Evolutionary conservation across 148 eudicot species (phyloP).

Genomic region (Rhododendron vialii): DNA sequence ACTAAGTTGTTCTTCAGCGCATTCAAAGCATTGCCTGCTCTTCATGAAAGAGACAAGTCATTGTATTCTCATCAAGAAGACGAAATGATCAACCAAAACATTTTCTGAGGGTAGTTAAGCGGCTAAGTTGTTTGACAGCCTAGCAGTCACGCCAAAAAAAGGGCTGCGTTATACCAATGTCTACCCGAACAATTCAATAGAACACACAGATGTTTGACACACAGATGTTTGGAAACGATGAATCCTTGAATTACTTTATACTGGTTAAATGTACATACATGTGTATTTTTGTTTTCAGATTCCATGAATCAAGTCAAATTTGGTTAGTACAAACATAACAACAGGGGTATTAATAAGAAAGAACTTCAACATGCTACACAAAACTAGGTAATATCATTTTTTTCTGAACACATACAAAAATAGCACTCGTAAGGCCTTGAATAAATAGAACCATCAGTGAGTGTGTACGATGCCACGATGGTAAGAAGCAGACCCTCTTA

Average conservation of each 20-base stretch:
- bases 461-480: neutral
- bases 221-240: neutral
- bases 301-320: neutral
- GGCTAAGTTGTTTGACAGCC: neutral
- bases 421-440: too few relatives aligned
- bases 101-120: neutral
- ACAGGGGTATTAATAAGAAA: neutral
- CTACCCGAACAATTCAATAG: neutral
- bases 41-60: constrained; percentile 16
- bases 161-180: neutral
- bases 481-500: neutral
- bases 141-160: neutral
- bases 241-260: neutral
- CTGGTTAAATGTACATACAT: neutral
- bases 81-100: neutral
- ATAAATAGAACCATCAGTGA: neutral
- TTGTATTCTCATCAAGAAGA: constrained; percentile 12
- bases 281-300: neutral
- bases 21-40: constrained; percentile 72
- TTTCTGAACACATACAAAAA: neutral
- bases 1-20: constrained; percentile 46
- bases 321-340: neutral
- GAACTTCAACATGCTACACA: neutral
- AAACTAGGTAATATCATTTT: neutral
- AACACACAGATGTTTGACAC: neutral